phyloP scores from a whole-genome alignment of 352 stramenopile genomes.

The Globisporangium ultimum region DNA sequence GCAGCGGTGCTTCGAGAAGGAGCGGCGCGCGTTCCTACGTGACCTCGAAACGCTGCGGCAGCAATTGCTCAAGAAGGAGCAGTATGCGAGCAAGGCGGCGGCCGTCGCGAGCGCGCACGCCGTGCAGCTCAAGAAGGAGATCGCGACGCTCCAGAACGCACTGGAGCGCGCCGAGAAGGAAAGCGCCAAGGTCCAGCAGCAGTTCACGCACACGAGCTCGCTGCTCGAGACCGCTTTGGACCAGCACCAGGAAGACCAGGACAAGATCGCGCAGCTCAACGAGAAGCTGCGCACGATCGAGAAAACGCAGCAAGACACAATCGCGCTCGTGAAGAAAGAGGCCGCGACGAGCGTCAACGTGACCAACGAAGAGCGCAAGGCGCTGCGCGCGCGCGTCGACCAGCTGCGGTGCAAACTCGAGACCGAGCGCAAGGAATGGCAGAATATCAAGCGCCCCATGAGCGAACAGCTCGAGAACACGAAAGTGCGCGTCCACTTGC shows the following conservation, averaged over 20 bases:
- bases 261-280: conserved; percentile 39
- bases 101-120: conserved; percentile 53
- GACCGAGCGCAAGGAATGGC: conserved; percentile 66
- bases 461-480: conserved; percentile 53
- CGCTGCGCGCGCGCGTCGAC: too few species aligned
- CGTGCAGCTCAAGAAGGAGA: conserved; percentile 79
- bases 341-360: too few species aligned
- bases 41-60: conserved; percentile 73
- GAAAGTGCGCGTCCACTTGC: conserved; percentile 37
- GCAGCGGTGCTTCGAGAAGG: conserved; percentile 79
- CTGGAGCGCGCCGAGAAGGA: conserved; percentile 42
- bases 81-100: conserved; percentile 37
- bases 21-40: conserved; percentile 58
- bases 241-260: conserved; percentile 68
- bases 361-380: too few species aligned
- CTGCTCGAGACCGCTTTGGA: conserved; percentile 71
- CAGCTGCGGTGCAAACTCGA: too few species aligned
- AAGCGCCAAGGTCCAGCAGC: conserved; percentile 36
- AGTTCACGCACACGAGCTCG: conserved; percentile 68
- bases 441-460: conserved; percentile 44
- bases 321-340: too few species aligned
- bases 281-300: too few species aligned
- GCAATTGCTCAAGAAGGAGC: conserved; percentile 77
- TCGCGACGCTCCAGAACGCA: conserved; percentile 49
- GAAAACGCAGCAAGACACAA: too few species aligned